Evolutionary conservation across 768 basidiomycete species (phyloP), one percentile per base, ranked within the genome.

Genomic region (Tylopilus felleus): DNA sequence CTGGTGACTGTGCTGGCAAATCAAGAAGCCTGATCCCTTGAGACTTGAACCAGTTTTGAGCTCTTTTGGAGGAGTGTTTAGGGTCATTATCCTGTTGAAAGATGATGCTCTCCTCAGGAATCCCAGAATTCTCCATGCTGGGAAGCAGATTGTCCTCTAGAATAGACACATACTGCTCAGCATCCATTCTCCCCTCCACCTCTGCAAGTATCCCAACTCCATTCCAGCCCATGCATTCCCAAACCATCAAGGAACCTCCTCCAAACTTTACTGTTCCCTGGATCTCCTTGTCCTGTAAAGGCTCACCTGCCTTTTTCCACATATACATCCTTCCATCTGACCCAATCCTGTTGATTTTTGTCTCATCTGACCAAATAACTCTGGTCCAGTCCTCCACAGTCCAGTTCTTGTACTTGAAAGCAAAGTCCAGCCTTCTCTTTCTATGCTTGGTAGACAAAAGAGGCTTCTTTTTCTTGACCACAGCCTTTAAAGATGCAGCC

Each of bases 181-280:
- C n/a, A n/a, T n/a, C n/a, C n/a, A n/a, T n/a, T n/a, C n/a, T 29
- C 5, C 12, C 17, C 27, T 50, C 40, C 10, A 50, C 10, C 28
- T 51, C 50, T 40, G 27, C 38, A 19, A 44, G 41, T 13, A 45
- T 31, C 7, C 45, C 29, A 4, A 46, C 39, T 14, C 45, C 21
- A 40, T 47, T 53, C 29, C 29, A 47, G 1, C 45, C 41, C n/a
- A 55, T 55, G 29, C 53, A 55, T 14, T 3, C 12, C 35, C 19
- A 54, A 31, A 54, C 47, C 23, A 55, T 55, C 36, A 51, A 25
- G 22, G n/a, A 43, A 43, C 27, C 40, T 44, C 8, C 47, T 43
- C 4, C 28, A 49, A 49, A 54, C 25, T 21, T 49, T 2, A 54
- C 14, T 54, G 35, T 36, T 22, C 6, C 16, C 28, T 54, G 4